Conservation (phyloP, 2,329 filamentous ascomycete genomes). For the Microsporum ferrugineum region DNA sequence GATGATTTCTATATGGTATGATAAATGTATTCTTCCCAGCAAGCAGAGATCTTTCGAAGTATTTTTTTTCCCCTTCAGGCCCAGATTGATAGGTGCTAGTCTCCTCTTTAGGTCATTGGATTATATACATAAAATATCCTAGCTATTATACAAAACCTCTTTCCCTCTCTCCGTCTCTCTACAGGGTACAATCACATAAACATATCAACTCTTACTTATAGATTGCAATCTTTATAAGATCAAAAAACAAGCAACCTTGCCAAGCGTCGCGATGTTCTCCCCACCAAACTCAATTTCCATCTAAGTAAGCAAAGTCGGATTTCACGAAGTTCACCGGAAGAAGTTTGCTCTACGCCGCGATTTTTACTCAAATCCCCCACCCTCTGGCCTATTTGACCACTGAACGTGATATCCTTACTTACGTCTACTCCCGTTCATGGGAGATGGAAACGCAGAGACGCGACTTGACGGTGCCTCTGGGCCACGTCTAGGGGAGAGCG, state of each 20-base stretch:
- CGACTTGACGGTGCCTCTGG: background rate
- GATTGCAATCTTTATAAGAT: background rate
- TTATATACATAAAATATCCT: too few species aligned
- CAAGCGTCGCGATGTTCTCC: background rate
- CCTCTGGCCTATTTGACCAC: too few species aligned
- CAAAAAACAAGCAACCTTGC: background rate
- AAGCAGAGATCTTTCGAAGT: background rate
- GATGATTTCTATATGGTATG: background rate
- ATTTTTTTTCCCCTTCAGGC: background rate
- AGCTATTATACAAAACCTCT: too few species aligned
- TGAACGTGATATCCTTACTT: background rate
- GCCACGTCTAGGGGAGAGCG: background rate
- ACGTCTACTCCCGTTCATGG: background rate
- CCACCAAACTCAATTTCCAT: background rate
- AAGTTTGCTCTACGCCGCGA: background rate
- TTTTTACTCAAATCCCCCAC: background rate
- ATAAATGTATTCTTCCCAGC: background rate
- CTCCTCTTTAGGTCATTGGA: too few species aligned
- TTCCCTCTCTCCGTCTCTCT: too few species aligned
- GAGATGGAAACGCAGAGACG: conserved; percentile 4
- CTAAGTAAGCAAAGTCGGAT: background rate
- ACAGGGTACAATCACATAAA: too few species aligned
- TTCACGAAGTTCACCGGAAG: background rate
- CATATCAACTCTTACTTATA: background rate
- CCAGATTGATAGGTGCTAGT: background rate